phyloP scores from a whole-genome alignment of 371 early-diverging fungal species.

The Gilbertella persicaria region DNA sequence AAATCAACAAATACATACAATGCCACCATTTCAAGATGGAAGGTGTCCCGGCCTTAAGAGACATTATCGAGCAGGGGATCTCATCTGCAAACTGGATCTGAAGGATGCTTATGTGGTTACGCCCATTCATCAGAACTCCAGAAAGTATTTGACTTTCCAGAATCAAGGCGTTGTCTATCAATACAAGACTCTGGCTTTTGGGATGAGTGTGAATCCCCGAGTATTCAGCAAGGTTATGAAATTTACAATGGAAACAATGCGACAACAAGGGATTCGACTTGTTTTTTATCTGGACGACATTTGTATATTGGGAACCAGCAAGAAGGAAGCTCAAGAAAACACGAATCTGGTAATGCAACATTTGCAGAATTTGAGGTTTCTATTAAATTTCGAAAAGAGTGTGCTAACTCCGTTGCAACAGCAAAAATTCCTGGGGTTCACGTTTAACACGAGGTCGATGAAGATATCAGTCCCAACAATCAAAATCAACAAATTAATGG shows the following conservation, averaged over 20 bases:
- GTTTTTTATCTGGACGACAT: constrained; percentile 17
- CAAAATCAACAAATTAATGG: background rate
- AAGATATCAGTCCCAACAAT: background rate
- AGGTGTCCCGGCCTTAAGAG: constrained; percentile 3
- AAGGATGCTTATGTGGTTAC: constrained; percentile 12
- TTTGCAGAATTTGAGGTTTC: constrained; percentile 7
- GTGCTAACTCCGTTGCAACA: constrained; percentile 1
- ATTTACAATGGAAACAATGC: constrained; percentile 3
- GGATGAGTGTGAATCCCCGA: constrained; percentile 11
- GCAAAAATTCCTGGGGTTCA: constrained; percentile 17
- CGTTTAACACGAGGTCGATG: constrained; percentile 10
- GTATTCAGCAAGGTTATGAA: constrained; percentile 3
- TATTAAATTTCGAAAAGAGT: constrained; percentile 14
- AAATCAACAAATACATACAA: background rate
- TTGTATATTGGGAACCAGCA: constrained; percentile 4
- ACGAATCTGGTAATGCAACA: background rate
- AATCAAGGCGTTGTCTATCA: constrained; percentile 10
- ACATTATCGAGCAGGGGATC: constrained; percentile 12
- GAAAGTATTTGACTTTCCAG: constrained; percentile 7
- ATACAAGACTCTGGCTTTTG: constrained; percentile 14
- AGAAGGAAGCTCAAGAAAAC: background rate
- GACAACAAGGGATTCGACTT: constrained; percentile 7
- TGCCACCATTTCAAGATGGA: constrained; percentile 19
- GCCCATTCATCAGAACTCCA: constrained; percentile 4
- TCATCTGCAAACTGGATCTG: constrained; percentile 10